Conservation (phyloP, 352 stramenopile genomes). For the Globisporangium spinosum region DNA sequence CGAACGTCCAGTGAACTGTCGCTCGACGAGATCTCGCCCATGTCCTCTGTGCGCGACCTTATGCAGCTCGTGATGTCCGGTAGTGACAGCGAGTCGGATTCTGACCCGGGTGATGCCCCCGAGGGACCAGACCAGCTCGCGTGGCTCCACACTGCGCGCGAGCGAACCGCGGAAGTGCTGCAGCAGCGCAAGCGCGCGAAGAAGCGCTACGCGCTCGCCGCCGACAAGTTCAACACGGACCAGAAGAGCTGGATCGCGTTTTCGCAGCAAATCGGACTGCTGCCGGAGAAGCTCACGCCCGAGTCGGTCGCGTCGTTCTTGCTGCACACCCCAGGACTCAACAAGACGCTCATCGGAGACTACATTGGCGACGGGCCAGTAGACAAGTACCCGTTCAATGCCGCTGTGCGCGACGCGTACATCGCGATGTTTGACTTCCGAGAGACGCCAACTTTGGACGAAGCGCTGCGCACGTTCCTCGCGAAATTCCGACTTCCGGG, state of each 20-base stretch:
- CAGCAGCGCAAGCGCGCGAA: constrained; percentile 92
- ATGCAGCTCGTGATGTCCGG: constrained; percentile 83
- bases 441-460: constrained; percentile 80
- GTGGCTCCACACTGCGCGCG: constrained; percentile 80
- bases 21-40: constrained; percentile 77
- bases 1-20: constrained; percentile 39
- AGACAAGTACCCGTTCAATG: constrained; percentile 96
- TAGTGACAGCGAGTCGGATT: constrained; percentile 75
- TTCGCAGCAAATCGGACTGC: constrained; percentile 81
- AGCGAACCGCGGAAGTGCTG: constrained; percentile 84
- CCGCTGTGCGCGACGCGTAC: constrained; percentile 78
- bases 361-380: constrained; percentile 94
- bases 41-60: constrained; percentile 78
- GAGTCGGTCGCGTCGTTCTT: constrained; percentile 92
- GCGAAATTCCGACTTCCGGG: constrained; percentile 94
- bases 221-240: constrained; percentile 94
- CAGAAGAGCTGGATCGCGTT: constrained; percentile 91
- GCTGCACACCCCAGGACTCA: constrained; percentile 88
- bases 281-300: constrained; percentile 82
- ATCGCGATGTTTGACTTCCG: constrained; percentile 95
- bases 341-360: constrained; percentile 94
- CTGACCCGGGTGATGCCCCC: constrained; percentile 37
- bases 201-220: constrained; percentile 86
- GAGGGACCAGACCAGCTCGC: constrained; percentile 46
- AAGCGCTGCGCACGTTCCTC: constrained; percentile 92